Evolutionary conservation across 2,329 filamentous ascomycete species (phyloP), one percentile per base, ranked within the genome.

Genomic region (Pestalotiopsis sp.): DNA sequence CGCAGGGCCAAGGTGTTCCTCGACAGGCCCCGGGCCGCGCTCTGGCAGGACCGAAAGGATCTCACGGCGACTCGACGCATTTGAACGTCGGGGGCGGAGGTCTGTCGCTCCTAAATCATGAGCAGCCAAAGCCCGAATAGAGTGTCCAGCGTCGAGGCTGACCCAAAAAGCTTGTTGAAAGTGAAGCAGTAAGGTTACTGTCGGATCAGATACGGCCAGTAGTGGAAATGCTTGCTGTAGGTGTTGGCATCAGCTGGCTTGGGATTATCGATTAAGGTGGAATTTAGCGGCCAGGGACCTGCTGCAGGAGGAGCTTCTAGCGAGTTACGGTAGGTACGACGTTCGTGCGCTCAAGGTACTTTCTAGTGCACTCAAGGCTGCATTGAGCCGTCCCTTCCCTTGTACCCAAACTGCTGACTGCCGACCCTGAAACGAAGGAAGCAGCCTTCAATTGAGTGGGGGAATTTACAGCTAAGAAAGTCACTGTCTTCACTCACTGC

Each of bases 61-160:
- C 89, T 88, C 72, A 90, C 82, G 74, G 89, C 88, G 81, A 88
- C 91, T 83, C 91, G 91, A 89, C 91, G 91, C 92, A 95, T 95
- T 83, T 84, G 84, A 75, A 69, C 74, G 71, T 67, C 49, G 73
- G 72, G 31, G 69, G 63, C 68, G 57, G 61, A 45, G 66, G 65
- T 68, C 66, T 61, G 25, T 60, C 49, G 65, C 63, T 66, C 52
- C 38, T 66, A 41, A 31, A 41, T 41, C 14, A 23, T 59, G 65
- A 66, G 65, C 38, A 23, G n/a, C 61, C 40, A 57, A 27, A 60
- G 36, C 59, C 38, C 27, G 13, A n/a, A 20, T n/a, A 52, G 45
- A n/a, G 20, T 52, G 31, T 36, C 31, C 11, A 20, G 20, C 45
- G 45, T 52, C 9, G 45, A 52, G 17, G 45, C 45, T 52, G 20